These are phyloP conservation scores for Globisporangium solare DNA, from an alignment of 352 stramenopile species.

Conservation along the genomic window DNA sequence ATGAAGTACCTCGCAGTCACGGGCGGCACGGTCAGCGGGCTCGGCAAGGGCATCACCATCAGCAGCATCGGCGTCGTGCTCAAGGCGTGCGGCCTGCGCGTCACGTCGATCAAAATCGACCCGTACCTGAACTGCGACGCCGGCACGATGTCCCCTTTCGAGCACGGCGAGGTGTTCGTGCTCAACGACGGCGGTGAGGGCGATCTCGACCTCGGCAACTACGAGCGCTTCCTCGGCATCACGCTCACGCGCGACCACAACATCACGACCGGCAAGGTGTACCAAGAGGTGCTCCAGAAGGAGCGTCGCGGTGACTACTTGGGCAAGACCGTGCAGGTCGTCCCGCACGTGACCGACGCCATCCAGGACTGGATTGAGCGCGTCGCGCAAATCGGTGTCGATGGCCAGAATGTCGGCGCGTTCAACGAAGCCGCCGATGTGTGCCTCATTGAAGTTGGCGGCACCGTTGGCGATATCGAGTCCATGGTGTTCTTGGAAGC, in stretches of 20 bases:
- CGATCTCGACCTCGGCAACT: slow-evolving; percentile 98
- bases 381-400: slow-evolving; percentile 94
- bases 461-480: slow-evolving; percentile 99
- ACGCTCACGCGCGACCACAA: slow-evolving; percentile 97
- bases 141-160: slow-evolving; percentile 97
- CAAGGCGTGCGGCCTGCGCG: slow-evolving; percentile 92
- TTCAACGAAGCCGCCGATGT: slow-evolving; percentile 86
- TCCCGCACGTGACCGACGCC: slow-evolving; percentile 93
- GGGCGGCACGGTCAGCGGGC: slow-evolving; percentile 96
- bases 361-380: slow-evolving; percentile 98
- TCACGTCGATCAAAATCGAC: slow-evolving; percentile 99
- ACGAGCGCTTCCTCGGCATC: slow-evolving; percentile 97
- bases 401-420: slow-evolving; percentile 31
- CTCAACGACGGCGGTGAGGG: slow-evolving; percentile 96
- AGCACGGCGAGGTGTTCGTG: slow-evolving; percentile 97
- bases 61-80: slow-evolving; percentile 97
- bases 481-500: slow-evolving; percentile 99
- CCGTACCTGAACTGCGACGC: slow-evolving; percentile 99
- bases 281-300: slow-evolving; percentile 94
- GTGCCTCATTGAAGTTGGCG: slow-evolving; percentile 99
- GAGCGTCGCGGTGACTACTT: slow-evolving; percentile 97
- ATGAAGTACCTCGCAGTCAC: slow-evolving; percentile 99
- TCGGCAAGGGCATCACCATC: slow-evolving; percentile 99
- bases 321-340: slow-evolving; percentile 98
- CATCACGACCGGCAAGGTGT: slow-evolving; percentile 99